Percentiles rank a stretch among this genome's conserved stretches.
Conservation (phyloP, 2,329 filamentous ascomycete species). For the Colletotrichum lindemuthianum region DNA sequence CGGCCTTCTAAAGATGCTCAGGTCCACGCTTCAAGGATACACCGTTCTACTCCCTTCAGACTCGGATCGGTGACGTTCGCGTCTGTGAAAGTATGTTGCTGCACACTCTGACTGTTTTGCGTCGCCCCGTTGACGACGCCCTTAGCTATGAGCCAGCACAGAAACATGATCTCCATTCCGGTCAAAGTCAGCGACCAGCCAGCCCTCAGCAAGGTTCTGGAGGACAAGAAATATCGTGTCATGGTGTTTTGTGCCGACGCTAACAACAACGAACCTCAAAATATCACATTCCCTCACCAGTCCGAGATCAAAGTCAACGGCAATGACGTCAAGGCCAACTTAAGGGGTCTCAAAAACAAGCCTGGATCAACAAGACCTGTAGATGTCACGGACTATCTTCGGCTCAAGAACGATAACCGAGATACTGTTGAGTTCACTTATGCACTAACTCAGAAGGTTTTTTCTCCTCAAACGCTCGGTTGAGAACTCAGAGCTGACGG, state of each 20-base stretch:
- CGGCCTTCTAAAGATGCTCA: conserved; percentile 1
- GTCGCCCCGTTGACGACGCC: conserved; percentile 36
- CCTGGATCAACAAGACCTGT: conserved; percentile 93
- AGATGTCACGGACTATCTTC: conserved; percentile 84
- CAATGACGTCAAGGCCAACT: conserved; percentile 89
- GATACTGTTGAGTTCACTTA: conserved; percentile 91
- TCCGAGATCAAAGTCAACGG: conserved; percentile 92
- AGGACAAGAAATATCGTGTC: conserved; percentile 72
- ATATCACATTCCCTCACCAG: conserved; percentile 91
- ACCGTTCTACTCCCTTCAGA: conserved; percentile 82
- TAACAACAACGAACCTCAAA: conserved; percentile 66
- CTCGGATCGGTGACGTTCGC: conserved; percentile 71
- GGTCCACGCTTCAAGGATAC: conserved; percentile 69
- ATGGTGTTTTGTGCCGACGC: conserved; percentile 87
- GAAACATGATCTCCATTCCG: conserved; percentile 57
- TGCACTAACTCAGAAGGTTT: conserved; percentile 87
- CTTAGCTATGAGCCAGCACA: conserved; percentile 65
- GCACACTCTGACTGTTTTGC: neutral
- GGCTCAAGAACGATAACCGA: conserved; percentile 68
- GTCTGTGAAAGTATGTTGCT: conserved; percentile 75
- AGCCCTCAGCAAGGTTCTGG: conserved; percentile 63
- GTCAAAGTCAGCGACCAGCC: conserved; percentile 62
- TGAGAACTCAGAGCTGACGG: conserved; percentile 34
- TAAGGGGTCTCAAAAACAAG: conserved; percentile 94
- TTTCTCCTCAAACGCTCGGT: conserved; percentile 41